A percentile compares a stretch with the other conserved stretches of the same genome.
Conservation (phyloP, 1,139 yeast genomes). For the Hanseniaspora uvarum region DNA sequence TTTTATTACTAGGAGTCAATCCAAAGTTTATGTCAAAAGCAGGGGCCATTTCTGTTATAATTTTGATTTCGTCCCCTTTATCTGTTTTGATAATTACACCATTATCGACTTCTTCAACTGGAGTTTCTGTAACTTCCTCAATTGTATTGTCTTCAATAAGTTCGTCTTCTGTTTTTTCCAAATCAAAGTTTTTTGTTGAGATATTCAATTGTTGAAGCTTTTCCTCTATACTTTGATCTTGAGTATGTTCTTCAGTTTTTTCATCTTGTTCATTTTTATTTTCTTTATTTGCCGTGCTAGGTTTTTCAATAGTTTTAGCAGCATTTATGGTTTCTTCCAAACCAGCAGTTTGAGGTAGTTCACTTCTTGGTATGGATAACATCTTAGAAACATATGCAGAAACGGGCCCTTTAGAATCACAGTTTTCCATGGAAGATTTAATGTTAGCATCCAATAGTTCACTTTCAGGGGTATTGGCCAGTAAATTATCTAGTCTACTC, state of each 20-base stretch:
- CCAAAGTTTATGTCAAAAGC: constrained; percentile 25
- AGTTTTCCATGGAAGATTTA: constrained; percentile 47
- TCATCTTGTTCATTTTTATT: constrained; percentile 24
- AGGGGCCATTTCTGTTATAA: constrained; percentile 25
- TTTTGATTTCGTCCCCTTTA: constrained; percentile 21
- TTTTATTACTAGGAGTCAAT: constrained; percentile 5
- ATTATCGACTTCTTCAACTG: not conserved
- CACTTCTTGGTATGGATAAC: constrained; percentile 70
- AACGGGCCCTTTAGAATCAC: constrained; percentile 55
- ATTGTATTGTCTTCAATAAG: constrained; percentile 24
- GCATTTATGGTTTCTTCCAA: constrained; percentile 48
- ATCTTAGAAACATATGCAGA: constrained; percentile 86
- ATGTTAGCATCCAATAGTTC: constrained; percentile 43
- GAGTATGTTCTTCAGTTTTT: not conserved
- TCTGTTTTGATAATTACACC: not conserved
- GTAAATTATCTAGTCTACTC: constrained; percentile 56
- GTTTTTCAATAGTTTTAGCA: constrained; percentile 49
- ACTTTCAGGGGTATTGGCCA: constrained; percentile 48
- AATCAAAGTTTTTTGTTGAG: constrained; percentile 13
- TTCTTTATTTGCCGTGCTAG: not conserved
- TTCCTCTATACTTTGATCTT: constrained; percentile 11
- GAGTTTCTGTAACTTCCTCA: constrained; percentile 24
- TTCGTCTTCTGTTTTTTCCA: constrained; percentile 20
- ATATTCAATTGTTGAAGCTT: constrained; percentile 10
- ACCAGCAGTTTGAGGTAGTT: constrained; percentile 58